Evolutionary conservation across 176 grass and related monocot genomes (phyloP), one percentile per base, ranked within the genome.

Genomic region (Tillandsia leiboldiana): DNA sequence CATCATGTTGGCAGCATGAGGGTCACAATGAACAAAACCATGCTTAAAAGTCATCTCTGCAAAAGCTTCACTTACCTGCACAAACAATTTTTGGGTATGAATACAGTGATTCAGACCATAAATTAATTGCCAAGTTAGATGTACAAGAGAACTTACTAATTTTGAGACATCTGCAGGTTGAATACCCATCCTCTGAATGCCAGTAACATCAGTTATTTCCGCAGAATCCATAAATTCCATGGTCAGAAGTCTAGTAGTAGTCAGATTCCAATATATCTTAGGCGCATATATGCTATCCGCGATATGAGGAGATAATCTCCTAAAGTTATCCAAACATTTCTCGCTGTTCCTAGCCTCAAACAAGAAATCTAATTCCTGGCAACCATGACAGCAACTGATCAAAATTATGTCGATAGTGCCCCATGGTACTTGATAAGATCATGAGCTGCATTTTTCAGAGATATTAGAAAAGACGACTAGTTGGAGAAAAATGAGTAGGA

Each of bases 1-100:
- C 93, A 96, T 96, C 93, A 96, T 89, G 77, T 96, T 96, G 69
- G 93, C 93, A 79, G 93, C 86, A 84, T 96, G 93, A 10, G 93
- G 93, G 71, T 96, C 93, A 73, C 93, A 96, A 70, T 96, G 93
- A 81, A 96, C 89, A 71, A 96, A 96, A 67, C 93, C 93, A 83
- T 96, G 93, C 86, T 96, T 96, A 79, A 89, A 96, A 72, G 81
- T 96, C 93, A 96, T 96, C 79, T 96, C 89, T 49, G 93, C 79
- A 90, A 96, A 96, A 72, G 83, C 81, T 70, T 81, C 82, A 63
- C 77, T 92, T 42, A 96, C 83, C 88, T 91, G 69, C 58, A 84
- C 18, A 70, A 63, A 84, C 18, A 66, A 63, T 76, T 82, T 49
- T 72, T 10, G 9, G 29, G 2, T 14, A 47, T 73, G 51, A 70